Evolutionary conservation across 2,329 filamentous ascomycete genomes (phyloP).

Genomic region (Ascochyta viciae-villosae): DNA sequence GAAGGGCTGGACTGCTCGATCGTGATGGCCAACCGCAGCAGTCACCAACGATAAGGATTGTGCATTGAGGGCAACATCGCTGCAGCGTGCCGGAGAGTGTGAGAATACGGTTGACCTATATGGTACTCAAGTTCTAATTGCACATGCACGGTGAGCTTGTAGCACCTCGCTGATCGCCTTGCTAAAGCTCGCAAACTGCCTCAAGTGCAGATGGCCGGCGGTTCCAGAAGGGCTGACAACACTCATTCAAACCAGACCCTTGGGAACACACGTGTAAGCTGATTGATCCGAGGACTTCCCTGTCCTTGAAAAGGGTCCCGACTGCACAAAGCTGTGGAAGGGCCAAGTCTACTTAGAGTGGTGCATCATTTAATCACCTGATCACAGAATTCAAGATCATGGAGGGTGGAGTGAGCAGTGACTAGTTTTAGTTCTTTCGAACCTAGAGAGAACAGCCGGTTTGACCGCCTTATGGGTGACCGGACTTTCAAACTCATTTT

Average conservation of each 20-base stretch:
- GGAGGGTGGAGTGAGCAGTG: not conserved
- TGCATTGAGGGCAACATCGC: not conserved
- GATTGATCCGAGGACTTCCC: no score
- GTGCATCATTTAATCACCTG: not conserved
- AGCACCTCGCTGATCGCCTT: constrained; percentile 16
- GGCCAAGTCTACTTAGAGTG: not conserved
- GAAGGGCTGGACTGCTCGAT: not conserved
- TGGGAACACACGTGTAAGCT: not conserved
- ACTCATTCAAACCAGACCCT: not conserved
- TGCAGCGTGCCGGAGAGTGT: not conserved
- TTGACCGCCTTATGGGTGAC: not conserved
- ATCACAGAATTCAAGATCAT: not conserved
- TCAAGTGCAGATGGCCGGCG: constrained; percentile 21
- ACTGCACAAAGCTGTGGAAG: not conserved
- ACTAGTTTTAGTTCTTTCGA: not conserved
- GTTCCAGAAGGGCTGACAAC: constrained; percentile 3
- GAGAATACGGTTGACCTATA: not conserved
- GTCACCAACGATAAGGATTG: not conserved
- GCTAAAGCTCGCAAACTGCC: constrained; percentile 31
- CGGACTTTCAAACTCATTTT: not conserved
- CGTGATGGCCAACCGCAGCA: not conserved
- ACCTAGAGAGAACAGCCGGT: not conserved
- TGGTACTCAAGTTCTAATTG: constrained; percentile 1
- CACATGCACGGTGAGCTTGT: not conserved
- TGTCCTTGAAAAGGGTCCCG: not conserved